A percentile compares a stretch with the other conserved stretches of the same genome.
These are phyloP conservation scores for Pestalotiopsis fici DNA, from an alignment of 2,329 filamentous ascomycete species.

Conservation along the genomic window DNA sequence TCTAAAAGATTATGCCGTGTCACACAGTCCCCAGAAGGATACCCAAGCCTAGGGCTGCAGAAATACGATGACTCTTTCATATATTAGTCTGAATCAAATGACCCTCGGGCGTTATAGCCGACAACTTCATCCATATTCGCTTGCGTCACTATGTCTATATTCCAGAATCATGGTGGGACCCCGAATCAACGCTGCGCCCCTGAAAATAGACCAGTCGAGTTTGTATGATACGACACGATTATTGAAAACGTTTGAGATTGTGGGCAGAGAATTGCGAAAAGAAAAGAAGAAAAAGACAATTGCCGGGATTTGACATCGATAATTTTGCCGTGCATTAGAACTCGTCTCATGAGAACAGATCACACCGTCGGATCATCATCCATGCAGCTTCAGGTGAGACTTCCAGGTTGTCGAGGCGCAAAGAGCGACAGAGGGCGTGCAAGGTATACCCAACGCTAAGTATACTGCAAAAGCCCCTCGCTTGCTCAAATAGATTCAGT, in stretches of 20 bases:
- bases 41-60: conserved; percentile 3
- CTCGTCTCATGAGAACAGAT: conserved; percentile 2
- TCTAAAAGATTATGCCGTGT: not conserved
- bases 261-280: not conserved
- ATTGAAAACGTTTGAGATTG: not conserved
- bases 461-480: not conserved
- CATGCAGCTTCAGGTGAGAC: conserved; percentile 6
- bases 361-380: conserved; percentile 8
- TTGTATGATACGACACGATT: not conserved
- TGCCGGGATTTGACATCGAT: not conserved
- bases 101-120: conserved; percentile 29
- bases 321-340: not conserved
- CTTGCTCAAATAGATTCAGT: not conserved
- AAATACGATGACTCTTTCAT: conserved; percentile 15
- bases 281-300: not conserved
- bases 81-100: conserved; percentile 26
- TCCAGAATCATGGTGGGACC: not conserved
- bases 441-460: not conserved
- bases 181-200: not conserved
- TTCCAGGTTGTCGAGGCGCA: not conserved
- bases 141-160: not conserved
- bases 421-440: not conserved
- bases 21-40: not conserved
- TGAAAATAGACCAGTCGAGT: not conserved
- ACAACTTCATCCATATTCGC: conserved; percentile 30